These are phyloP conservation scores for Stephanodiscus triporus DNA, from an alignment of 108 stramenopile species.

Conservation along the genomic window DNA sequence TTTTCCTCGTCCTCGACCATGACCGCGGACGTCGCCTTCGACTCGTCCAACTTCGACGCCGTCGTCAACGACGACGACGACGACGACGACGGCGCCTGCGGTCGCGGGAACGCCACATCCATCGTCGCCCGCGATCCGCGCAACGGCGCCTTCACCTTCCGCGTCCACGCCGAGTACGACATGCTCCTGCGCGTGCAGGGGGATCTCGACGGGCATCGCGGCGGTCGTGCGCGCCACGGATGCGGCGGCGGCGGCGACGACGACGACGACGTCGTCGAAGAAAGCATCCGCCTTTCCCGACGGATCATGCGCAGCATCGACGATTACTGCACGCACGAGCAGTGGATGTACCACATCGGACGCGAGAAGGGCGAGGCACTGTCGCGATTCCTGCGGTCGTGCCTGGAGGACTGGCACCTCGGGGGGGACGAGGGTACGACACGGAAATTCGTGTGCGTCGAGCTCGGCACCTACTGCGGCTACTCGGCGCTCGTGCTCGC, in stretches of 20 bases:
- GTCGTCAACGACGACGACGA: neutral
- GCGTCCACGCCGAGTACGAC: slow-evolving; percentile 46
- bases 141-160: slow-evolving; percentile 54
- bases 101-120: neutral
- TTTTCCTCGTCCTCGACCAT: neutral
- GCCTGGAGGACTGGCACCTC: slow-evolving; percentile 8
- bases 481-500: slow-evolving; percentile 74
- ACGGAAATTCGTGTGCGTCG: slow-evolving; percentile 57
- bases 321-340: slow-evolving; percentile 68
- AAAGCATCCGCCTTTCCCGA: slow-evolving; percentile 6
- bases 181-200: slow-evolving; percentile 63
- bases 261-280: slow-evolving; percentile 1
- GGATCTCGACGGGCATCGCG: slow-evolving; percentile 35
- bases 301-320: slow-evolving; percentile 65
- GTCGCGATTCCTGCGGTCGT: slow-evolving; percentile 34
- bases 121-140: slow-evolving; percentile 36
- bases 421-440: neutral
- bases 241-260: neutral
- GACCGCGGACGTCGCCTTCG: neutral
- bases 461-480: slow-evolving; percentile 90
- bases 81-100: neutral
- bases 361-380: slow-evolving; percentile 68
- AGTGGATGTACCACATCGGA: slow-evolving; percentile 95
- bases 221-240: neutral
- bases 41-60: neutral